Percentiles rank a stretch among this genome's conserved stretches.
phyloP scores from a whole-genome alignment of 2,329 filamentous ascomycete genomes.

The Ophiostoma australiae region DNA sequence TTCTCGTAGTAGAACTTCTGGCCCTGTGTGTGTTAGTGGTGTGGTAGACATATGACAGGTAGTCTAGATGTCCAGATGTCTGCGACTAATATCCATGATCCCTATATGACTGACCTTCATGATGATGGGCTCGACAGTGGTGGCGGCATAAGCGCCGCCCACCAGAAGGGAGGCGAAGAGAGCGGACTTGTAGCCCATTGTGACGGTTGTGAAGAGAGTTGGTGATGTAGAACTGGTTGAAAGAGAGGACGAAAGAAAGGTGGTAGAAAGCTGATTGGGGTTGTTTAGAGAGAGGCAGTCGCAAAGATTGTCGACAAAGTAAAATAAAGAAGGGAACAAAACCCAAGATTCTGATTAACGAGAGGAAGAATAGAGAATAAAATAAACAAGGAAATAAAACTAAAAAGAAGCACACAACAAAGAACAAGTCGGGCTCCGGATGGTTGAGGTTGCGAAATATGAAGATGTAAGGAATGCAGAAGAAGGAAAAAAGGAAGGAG shows the following conservation, averaged over 20 bases:
- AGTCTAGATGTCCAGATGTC: neutral
- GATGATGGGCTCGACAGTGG: constrained; percentile 52
- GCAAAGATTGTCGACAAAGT: constrained; percentile 16
- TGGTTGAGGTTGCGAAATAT: constrained; percentile 10
- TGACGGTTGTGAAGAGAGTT: constrained; percentile 17
- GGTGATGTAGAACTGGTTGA: neutral
- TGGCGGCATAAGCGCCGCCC: constrained; percentile 38
- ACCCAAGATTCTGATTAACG: constrained; percentile 26
- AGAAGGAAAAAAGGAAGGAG: constrained; percentile 17
- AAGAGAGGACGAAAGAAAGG: neutral
- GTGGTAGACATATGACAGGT: neutral
- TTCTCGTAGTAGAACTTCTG: constrained; percentile 75
- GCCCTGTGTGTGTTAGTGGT: constrained; percentile 29
- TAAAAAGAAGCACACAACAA: constrained; percentile 16
- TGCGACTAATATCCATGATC: too few relatives aligned
- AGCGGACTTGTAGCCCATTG: constrained; percentile 34
- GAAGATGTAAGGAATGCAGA: constrained; percentile 11
- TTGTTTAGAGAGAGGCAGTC: constrained; percentile 17
- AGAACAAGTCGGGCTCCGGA: neutral
- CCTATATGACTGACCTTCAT: constrained; percentile 54
- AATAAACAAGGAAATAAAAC: constrained; percentile 13
- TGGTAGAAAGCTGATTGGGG: neutral
- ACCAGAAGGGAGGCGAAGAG: constrained; percentile 35
- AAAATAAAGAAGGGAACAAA: constrained; percentile 22
- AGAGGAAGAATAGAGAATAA: constrained; percentile 17